Conservation (phyloP, 495 filamentous ascomycete genomes). For the Stereocaulon alpinum region DNA sequence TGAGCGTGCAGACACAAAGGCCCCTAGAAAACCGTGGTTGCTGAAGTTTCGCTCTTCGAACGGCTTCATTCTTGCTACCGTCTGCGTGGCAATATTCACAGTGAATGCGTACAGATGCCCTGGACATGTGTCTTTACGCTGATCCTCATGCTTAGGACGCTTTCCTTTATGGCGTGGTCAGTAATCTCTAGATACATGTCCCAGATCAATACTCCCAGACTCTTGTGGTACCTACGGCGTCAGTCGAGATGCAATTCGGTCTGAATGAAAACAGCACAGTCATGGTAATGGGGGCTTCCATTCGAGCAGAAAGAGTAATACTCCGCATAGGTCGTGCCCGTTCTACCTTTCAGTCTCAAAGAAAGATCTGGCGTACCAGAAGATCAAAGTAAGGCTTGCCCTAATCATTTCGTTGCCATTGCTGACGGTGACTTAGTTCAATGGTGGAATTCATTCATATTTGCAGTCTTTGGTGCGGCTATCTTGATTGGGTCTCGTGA, state of each 20-base stretch:
- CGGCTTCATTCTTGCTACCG: conserved; percentile 18
- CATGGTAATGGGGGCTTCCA: no score
- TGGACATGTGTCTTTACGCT: neutral
- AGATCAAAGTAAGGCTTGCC: conserved; percentile 14
- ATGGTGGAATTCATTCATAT: conserved; percentile 23
- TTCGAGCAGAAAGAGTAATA: neutral
- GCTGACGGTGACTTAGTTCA: conserved; percentile 13
- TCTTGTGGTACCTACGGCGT: neutral
- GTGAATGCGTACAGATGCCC: neutral
- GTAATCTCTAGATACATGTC: neutral
- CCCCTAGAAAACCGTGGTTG: conserved; percentile 13
- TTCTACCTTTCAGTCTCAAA: conserved; percentile 21
- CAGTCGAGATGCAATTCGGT: neutral
- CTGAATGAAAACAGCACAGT: neutral
- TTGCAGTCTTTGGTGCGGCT: conserved; percentile 20
- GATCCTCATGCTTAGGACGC: conserved; percentile 13
- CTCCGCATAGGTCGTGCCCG: conserved; percentile 16
- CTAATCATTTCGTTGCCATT: neutral
- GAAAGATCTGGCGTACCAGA: conserved; percentile 21
- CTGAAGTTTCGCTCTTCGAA: conserved; percentile 17
- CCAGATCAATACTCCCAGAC: neutral
- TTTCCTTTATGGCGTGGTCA: conserved; percentile 20
- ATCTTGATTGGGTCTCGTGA: conserved; percentile 22
- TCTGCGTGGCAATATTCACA: conserved; percentile 20
- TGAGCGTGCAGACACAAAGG: conserved; percentile 5